Percentiles rank a stretch among this genome's conserved stretches.
phyloP scores from a whole-genome alignment of 495 filamentous ascomycete species.

The Aspergillus ostianus region DNA sequence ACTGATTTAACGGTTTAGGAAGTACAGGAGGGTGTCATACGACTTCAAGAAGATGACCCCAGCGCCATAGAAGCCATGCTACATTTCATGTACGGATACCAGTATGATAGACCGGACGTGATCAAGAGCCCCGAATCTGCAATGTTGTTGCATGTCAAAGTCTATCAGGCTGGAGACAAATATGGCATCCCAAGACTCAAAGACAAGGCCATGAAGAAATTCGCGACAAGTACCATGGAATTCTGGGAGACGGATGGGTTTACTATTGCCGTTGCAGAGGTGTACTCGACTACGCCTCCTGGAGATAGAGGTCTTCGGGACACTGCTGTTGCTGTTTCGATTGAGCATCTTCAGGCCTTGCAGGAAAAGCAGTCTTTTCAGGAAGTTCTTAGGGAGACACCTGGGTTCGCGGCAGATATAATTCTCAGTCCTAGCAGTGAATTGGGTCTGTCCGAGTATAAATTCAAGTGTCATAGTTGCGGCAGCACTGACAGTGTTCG shows the following conservation, averaged over 20 bases:
- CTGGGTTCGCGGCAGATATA: neutral
- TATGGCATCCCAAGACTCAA: conserved; percentile 37
- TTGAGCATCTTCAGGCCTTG: neutral
- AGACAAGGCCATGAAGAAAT: conserved; percentile 31
- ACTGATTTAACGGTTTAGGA: conserved; percentile 13
- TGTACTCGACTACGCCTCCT: conserved; percentile 20
- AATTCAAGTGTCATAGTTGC: too few species aligned
- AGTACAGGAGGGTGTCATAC: conserved; percentile 14
- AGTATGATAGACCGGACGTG: conserved; percentile 19
- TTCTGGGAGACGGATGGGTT: conserved; percentile 29
- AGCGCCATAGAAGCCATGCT: conserved; percentile 34
- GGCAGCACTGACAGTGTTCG: too few species aligned
- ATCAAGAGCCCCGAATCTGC: conserved; percentile 13
- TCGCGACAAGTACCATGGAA: conserved; percentile 18
- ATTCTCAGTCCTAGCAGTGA: neutral
- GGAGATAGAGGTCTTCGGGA: conserved; percentile 1
- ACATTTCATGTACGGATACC: conserved; percentile 30
- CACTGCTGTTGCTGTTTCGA: neutral
- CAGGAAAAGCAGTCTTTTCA: neutral
- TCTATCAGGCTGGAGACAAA: conserved; percentile 44
- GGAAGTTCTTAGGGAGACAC: neutral
- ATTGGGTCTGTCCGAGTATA: too few species aligned
- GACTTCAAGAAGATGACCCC: conserved; percentile 28
- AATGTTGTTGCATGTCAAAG: conserved; percentile 31
- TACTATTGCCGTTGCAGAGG: conserved; percentile 27